phyloP scores from a whole-genome alignment of 192 early-diverging fungal species.

The Backusella liffmaniae region DNA sequence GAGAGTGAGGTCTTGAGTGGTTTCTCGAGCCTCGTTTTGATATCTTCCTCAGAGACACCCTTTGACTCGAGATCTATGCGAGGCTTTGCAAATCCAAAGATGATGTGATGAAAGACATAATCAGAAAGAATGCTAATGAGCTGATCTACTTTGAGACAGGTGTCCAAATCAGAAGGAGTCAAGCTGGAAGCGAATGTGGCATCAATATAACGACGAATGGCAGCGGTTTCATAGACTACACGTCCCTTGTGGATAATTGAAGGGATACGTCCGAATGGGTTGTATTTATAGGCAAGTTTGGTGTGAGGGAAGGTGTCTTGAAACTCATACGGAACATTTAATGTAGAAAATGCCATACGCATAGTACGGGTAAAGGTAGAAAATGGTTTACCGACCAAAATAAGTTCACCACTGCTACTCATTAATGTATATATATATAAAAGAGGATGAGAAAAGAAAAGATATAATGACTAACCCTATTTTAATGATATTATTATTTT shows the following conservation, averaged over 20 bases:
- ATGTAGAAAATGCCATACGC: constrained; percentile 30
- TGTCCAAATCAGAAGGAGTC: constrained; percentile 15
- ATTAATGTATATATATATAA: neutral
- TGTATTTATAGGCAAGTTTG: constrained; percentile 26
- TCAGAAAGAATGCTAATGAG: constrained; percentile 32
- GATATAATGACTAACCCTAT: neutral
- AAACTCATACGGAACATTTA: constrained; percentile 26
- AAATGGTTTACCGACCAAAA: constrained; percentile 26
- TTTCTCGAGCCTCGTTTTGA: neutral
- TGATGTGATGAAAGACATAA: constrained; percentile 30
- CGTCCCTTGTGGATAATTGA: constrained; percentile 20
- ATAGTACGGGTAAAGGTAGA: constrained; percentile 41
- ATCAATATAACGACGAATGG: constrained; percentile 36
- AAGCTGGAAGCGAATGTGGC: constrained; percentile 2
- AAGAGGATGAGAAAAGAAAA: neutral
- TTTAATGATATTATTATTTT: neutral
- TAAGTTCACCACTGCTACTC: neutral
- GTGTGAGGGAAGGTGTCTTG: constrained; percentile 19
- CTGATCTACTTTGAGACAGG: constrained; percentile 12
- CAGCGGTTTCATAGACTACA: constrained; percentile 29
- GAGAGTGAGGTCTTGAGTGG: neutral
- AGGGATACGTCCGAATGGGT: constrained; percentile 39
- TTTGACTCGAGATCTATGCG: constrained; percentile 15
- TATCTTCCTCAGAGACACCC: constrained; percentile 17
- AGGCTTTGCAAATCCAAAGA: constrained; percentile 24